phyloP scores from a whole-genome alignment of 345 rosid genomes.

The Combretum micranthum region DNA sequence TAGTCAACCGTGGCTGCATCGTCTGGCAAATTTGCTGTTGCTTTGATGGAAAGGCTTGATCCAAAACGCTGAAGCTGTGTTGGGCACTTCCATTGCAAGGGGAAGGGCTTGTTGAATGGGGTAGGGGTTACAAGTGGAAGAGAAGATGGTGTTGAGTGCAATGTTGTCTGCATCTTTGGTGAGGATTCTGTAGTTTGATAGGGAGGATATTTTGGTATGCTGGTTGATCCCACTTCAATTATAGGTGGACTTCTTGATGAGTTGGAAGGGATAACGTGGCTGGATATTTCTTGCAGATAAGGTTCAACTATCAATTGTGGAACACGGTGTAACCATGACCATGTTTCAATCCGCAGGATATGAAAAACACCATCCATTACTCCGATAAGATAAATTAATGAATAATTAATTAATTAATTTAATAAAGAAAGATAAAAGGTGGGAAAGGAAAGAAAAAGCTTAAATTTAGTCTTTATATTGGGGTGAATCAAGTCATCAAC shows the following conservation, averaged over 20 bases:
- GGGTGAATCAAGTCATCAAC: too few species aligned
- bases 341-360: too few species aligned
- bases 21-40: conserved; percentile 7
- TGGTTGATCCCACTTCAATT: neutral
- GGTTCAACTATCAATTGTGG: neutral
- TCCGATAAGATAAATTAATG: too few species aligned
- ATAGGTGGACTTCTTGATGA: neutral
- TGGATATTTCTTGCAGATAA: conserved; percentile 7
- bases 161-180: conserved; percentile 32
- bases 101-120: conserved; percentile 15
- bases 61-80: conserved; percentile 15
- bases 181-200: neutral
- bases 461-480: too few species aligned
- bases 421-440: too few species aligned
- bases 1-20: conserved; percentile 41
- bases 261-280: conserved; percentile 8
- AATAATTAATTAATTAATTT: too few species aligned
- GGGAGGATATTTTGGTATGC: neutral
- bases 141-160: conserved; percentile 18
- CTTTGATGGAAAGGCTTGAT: conserved; percentile 14
- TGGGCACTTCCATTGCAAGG: conserved; percentile 16
- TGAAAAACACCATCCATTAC: too few species aligned
- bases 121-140: conserved; percentile 4
- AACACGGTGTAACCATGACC: too few species aligned
- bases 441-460: too few species aligned